A percentile compares a stretch with the other conserved stretches of the same genome.
phyloP scores from a whole-genome alignment of 2,329 filamentous ascomycete species.

The Cytospora mali region DNA sequence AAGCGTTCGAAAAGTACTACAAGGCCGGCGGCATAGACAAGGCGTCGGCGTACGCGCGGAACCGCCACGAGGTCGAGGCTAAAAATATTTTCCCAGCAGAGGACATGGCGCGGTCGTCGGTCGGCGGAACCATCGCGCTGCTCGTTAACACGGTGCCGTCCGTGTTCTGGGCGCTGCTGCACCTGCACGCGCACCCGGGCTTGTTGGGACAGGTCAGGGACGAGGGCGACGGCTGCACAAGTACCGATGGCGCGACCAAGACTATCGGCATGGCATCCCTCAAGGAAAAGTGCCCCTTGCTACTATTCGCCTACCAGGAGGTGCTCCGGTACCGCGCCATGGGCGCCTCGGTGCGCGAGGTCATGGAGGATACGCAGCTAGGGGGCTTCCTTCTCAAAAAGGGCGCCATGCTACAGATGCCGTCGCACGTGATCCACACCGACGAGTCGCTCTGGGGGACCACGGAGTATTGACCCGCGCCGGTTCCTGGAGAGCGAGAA shows the following conservation, averaged over 20 bases:
- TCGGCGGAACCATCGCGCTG: constrained; percentile 44
- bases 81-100: constrained; percentile 36
- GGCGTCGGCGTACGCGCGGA: constrained; percentile 41
- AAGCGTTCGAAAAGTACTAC: constrained; percentile 46
- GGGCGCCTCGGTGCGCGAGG: constrained; percentile 39
- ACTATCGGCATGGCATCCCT: constrained; percentile 36
- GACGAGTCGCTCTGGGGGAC: constrained; percentile 32
- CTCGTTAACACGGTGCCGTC: constrained; percentile 45
- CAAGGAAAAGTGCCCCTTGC: constrained; percentile 41
- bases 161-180: constrained; percentile 45
- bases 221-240: constrained; percentile 22
- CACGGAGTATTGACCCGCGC: constrained; percentile 26
- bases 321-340: constrained; percentile 43
- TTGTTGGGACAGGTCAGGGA: neutral
- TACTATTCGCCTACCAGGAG: constrained; percentile 46
- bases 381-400: constrained; percentile 35
- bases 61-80: constrained; percentile 39
- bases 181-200: constrained; percentile 34
- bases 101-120: constrained; percentile 46
- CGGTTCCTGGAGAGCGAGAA: constrained; percentile 34
- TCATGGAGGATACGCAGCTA: constrained; percentile 36
- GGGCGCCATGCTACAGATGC: constrained; percentile 36
- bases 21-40: constrained; percentile 40
- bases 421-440: constrained; percentile 34
- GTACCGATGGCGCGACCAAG: constrained; percentile 22